Percentiles rank a stretch among this genome's conserved stretches.
Evolutionary conservation across 441 rosid genomes (phyloP).

Genomic region (Dalechampia spathulata): DNA sequence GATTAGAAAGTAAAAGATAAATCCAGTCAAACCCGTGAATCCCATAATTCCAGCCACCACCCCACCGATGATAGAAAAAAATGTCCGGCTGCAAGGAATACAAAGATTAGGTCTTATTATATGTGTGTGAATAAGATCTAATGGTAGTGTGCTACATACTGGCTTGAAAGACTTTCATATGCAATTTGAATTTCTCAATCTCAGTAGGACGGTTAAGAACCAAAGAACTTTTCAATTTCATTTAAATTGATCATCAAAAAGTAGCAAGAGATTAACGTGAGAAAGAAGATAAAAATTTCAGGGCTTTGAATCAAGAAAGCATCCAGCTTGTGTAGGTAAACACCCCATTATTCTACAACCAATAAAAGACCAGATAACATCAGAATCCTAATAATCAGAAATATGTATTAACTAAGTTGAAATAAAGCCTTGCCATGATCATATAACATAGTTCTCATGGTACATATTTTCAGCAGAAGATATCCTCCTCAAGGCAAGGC

Average conservation of each 20-base stretch:
- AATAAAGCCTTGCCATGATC: neutral
- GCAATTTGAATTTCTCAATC: neutral
- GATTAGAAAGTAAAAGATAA: constrained; percentile 67
- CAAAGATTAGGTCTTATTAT: neutral
- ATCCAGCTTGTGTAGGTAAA: too few relatives aligned
- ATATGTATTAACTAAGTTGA: neutral
- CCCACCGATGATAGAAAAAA: constrained; percentile 86
- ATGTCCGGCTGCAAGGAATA: constrained; percentile 73
- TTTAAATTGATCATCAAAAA: too few relatives aligned
- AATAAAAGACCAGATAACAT: too few relatives aligned
- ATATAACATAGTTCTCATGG: neutral
- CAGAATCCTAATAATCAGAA: neutral
- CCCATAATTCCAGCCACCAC: constrained; percentile 89
- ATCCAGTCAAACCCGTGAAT: constrained; percentile 76
- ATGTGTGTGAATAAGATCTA: neutral
- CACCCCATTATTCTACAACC: too few relatives aligned
- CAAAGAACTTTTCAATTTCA: neutral
- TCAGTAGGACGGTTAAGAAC: neutral
- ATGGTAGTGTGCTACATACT: neutral
- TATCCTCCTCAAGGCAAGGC: neutral
- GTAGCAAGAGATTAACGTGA: neutral
- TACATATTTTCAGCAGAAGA: neutral
- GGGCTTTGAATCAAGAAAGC: neutral
- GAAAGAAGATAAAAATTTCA: too few relatives aligned
- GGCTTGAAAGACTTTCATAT: neutral